Percentiles rank a stretch among this genome's conserved stretches.
Evolutionary conservation across 1,284 basidiomycete genomes (phyloP).

Genomic region (Neolentinus lepideus): DNA sequence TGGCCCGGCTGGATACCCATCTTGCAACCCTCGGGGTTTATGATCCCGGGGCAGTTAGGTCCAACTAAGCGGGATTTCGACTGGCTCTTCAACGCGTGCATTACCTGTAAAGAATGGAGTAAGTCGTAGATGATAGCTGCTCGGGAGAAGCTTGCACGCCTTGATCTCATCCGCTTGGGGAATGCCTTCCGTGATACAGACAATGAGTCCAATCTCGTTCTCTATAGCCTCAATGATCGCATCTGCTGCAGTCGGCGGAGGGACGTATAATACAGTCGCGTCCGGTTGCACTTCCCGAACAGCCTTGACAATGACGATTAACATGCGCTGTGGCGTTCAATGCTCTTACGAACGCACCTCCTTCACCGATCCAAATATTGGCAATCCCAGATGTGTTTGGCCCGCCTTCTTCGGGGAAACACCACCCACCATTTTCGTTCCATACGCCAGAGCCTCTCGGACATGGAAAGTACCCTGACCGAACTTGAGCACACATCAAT

Average conservation of each 20-base stretch:
- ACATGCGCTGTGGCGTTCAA: neutral
- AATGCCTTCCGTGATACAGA: slow-evolving; percentile 96
- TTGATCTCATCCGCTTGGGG: slow-evolving; percentile 94
- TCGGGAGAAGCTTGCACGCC: slow-evolving; percentile 31
- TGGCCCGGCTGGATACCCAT: slow-evolving; percentile 99
- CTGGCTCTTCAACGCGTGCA: slow-evolving; percentile 91
- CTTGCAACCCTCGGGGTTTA: slow-evolving; percentile 96
- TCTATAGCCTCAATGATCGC: slow-evolving; percentile 98
- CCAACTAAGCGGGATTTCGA: slow-evolving; percentile 93
- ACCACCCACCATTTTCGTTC: slow-evolving; percentile 96
- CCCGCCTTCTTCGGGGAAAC: slow-evolving; percentile 98
- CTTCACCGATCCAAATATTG: slow-evolving; percentile 89
- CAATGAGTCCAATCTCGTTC: slow-evolving; percentile 93
- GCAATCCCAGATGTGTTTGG: slow-evolving; percentile 90
- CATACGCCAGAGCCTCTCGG: slow-evolving; percentile 90
- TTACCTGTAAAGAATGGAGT: slow-evolving; percentile 47
- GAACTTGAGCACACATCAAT: neutral
- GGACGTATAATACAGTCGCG: slow-evolving; percentile 93
- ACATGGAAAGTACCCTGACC: slow-evolving; percentile 94
- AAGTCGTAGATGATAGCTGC: neutral
- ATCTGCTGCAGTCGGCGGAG: slow-evolving; percentile 87
- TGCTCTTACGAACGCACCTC: slow-evolving; percentile 53
- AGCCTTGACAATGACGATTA: slow-evolving; percentile 45
- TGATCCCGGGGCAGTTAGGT: slow-evolving; percentile 98
- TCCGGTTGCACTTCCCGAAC: slow-evolving; percentile 81